A percentile compares a stretch with the other conserved stretches of the same genome.
These are phyloP conservation scores for Penicillium parvum DNA, from an alignment of 495 filamentous ascomycete genomes.

Conservation along the genomic window DNA sequence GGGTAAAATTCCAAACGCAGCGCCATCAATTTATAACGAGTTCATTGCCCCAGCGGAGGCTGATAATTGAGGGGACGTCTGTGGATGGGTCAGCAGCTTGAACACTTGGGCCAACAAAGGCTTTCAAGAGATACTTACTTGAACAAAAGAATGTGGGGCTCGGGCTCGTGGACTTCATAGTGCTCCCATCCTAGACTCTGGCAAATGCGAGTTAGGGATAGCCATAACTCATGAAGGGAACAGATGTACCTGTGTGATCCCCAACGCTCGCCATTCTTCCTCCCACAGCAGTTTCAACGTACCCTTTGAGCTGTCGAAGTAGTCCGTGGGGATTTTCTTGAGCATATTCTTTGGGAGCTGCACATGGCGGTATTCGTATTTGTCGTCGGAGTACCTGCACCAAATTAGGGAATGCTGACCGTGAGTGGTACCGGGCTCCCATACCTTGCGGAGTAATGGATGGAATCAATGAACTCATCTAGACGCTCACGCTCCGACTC, in stretches of 20 bases:
- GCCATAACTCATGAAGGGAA: background rate
- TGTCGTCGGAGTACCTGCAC: slow-evolving; percentile 75
- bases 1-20: slow-evolving; percentile 8
- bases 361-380: slow-evolving; percentile 93
- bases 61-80: slow-evolving; percentile 88
- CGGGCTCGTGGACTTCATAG: slow-evolving; percentile 97
- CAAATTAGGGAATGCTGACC: background rate
- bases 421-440: slow-evolving; percentile 15
- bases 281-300: slow-evolving; percentile 97
- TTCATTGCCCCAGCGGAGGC: slow-evolving; percentile 52
- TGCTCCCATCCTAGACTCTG: slow-evolving; percentile 98
- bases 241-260: slow-evolving; percentile 80
- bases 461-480: slow-evolving; percentile 85
- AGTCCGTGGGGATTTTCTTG: slow-evolving; percentile 92
- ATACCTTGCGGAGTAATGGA: slow-evolving; percentile 93
- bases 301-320: slow-evolving; percentile 84
- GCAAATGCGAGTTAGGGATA: slow-evolving; percentile 16
- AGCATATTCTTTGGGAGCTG: slow-evolving; percentile 97
- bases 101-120: background rate
- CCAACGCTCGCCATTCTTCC: slow-evolving; percentile 94
- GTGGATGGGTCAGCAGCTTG: slow-evolving; percentile 8
- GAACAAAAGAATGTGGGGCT: slow-evolving; percentile 96
- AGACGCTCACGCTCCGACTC: slow-evolving; percentile 75
- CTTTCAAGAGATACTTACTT: slow-evolving; percentile 59
- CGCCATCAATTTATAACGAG: slow-evolving; percentile 8